Conservation (phyloP, 2,329 filamentous ascomycete species). For the Colletotrichum gigasporum region DNA sequence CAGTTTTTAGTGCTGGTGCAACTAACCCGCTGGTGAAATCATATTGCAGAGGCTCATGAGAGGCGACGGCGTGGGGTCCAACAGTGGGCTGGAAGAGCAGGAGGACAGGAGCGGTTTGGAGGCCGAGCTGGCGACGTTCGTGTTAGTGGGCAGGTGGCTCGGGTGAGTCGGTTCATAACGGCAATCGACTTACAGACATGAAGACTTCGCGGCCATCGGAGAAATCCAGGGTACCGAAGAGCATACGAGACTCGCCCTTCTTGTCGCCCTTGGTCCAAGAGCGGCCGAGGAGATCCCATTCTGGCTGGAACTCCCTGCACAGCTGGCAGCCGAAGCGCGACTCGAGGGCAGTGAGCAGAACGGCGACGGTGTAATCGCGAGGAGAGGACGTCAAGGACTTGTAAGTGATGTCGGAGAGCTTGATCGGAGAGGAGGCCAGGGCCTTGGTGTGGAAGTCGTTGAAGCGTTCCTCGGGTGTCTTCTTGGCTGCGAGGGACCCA, state of each 20-base stretch:
- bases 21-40: slow-evolving; percentile 85
- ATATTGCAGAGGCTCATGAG: slow-evolving; percentile 77
- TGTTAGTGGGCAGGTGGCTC: slow-evolving; percentile 5
- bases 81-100: slow-evolving; percentile 86
- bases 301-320: slow-evolving; percentile 91
- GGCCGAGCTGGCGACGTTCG: slow-evolving; percentile 73
- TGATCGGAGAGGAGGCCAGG: slow-evolving; percentile 72
- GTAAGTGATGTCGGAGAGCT: slow-evolving; percentile 82
- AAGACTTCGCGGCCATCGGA: slow-evolving; percentile 84
- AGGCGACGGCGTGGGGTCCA: slow-evolving; percentile 79
- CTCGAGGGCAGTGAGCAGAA: slow-evolving; percentile 90
- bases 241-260: slow-evolving; percentile 73
- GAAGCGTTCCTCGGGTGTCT: slow-evolving; percentile 73
- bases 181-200: slow-evolving; percentile 73
- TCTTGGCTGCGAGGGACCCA: slow-evolving; percentile 70
- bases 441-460: slow-evolving; percentile 75
- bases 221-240: slow-evolving; percentile 92
- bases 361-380: slow-evolving; percentile 83
- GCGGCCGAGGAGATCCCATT: slow-evolving; percentile 87
- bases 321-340: slow-evolving; percentile 84
- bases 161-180: background rate
- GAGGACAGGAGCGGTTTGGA: slow-evolving; percentile 93
- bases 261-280: slow-evolving; percentile 91
- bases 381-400: slow-evolving; percentile 78
- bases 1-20: no score